These are phyloP conservation scores for Cyclotella distinguenda DNA, from an alignment of 108 stramenopile genomes.

Conservation along the genomic window DNA sequence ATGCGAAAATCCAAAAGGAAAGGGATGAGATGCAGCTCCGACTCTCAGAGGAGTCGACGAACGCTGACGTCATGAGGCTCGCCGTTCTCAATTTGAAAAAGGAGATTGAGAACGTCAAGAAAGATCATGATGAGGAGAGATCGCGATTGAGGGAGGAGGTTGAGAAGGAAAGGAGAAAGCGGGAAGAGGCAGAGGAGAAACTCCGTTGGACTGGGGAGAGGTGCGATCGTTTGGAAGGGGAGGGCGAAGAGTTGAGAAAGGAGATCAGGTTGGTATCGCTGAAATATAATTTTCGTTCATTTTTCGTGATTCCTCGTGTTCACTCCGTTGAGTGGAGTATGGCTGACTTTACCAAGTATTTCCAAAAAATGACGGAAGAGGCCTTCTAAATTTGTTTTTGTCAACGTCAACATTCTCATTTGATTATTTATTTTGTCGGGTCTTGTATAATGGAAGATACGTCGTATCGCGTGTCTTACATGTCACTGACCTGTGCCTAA, in stretches of 20 bases:
- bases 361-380: too few species aligned
- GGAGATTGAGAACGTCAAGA: neutral
- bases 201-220: slow-evolving; percentile 11
- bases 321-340: neutral
- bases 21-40: slow-evolving; percentile 25
- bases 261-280: slow-evolving; percentile 68
- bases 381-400: too few species aligned
- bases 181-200: slow-evolving; percentile 11
- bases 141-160: slow-evolving; percentile 1
- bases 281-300: neutral
- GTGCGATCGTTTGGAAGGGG: slow-evolving; percentile 45
- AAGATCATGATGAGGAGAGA: neutral
- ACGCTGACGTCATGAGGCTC: neutral
- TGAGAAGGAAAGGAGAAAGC: neutral
- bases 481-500: too few species aligned
- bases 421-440: neutral
- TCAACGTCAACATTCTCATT: neutral
- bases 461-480: too few species aligned
- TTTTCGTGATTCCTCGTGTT: slow-evolving; percentile 1
- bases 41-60: neutral
- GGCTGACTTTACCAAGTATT: neutral
- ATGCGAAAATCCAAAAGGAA: slow-evolving; percentile 28
- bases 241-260: slow-evolving; percentile 61
- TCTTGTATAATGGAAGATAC: too few species aligned
- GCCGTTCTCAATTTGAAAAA: neutral